phyloP scores from a whole-genome alignment of 768 basidiomycete genomes.

The Pisolithus tinctorius region DNA sequence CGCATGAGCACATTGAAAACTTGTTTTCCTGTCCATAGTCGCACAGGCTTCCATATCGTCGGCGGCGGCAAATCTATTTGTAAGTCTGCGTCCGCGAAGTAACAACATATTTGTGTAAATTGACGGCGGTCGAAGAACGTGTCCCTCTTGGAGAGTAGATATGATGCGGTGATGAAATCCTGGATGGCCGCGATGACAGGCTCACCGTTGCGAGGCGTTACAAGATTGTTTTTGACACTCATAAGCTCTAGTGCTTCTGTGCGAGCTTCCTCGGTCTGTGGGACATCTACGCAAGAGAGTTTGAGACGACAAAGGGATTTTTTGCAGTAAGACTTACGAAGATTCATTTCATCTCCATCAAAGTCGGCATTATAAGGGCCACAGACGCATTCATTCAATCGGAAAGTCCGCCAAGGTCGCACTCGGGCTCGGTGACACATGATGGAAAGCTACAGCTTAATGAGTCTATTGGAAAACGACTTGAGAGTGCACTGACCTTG shows the following conservation, averaged over 20 bases:
- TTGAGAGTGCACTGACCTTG: conserved; percentile 45
- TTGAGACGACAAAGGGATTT: conserved; percentile 7
- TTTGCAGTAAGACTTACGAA: conserved; percentile 54
- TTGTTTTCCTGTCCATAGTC: conserved; percentile 98
- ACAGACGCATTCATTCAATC: conserved; percentile 98
- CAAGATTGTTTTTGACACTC: conserved; percentile 94
- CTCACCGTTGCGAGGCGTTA: conserved; percentile 96
- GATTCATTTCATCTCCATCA: conserved; percentile 99
- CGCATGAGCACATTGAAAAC: conserved; percentile 95
- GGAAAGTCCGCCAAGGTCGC: conserved; percentile 94
- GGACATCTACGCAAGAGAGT: conserved; percentile 61
- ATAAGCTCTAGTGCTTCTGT: conserved; percentile 97
- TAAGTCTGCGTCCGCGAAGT: conserved; percentile 83
- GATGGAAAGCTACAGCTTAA: conserved; percentile 68
- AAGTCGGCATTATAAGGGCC: conserved; percentile 99
- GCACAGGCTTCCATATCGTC: conserved; percentile 84
- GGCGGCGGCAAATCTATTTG: conserved; percentile 96
- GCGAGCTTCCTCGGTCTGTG: conserved; percentile 96
- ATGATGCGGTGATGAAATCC: conserved; percentile 99
- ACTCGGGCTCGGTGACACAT: conserved; percentile 98
- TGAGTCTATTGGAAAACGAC: conserved; percentile 1
- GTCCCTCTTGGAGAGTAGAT: conserved; percentile 88
- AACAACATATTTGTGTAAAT: conserved; percentile 95
- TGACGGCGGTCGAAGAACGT: conserved; percentile 89
- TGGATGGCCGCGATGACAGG: conserved; percentile 99